Evolutionary conservation across 257 asterid species (phyloP), one percentile per base, ranked within the genome.

Genomic region (Nicotiana attenuata): DNA sequence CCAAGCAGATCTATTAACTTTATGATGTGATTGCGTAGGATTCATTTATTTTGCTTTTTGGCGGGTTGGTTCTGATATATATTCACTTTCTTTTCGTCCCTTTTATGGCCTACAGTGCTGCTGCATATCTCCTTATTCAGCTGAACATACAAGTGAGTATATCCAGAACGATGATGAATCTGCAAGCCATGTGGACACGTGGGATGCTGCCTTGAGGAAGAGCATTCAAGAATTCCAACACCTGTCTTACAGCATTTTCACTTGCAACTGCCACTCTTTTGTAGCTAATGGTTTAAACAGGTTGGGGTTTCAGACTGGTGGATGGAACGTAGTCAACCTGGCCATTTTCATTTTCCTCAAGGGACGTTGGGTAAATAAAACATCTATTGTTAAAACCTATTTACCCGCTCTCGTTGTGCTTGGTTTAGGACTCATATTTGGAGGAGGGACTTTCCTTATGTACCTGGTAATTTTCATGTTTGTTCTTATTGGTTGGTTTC

Each of bases 251-350:
- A 94, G 91, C 90, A 88, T 96, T 83, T 86, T 96, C 75, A 91
- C 99, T 50, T 94, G 98, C 92, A 96, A 96, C 85, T 96, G 99
- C 91, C 98, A 96, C 89, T 96, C 97, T 6, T 96, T 92, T 66
- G 99, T 92, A 2, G 93, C 97, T 86, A 96, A 96, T 86, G 90
- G 93, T 85, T 81, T 96, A 83, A 96, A 96, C 92, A 89, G 94
- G 92, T 81, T 94, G 91, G 90, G 88, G 66, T 92, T 87, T 82
- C 93, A 85, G 80, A 90, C 91, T 69, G 93, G 97, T 11, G 84
- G 91, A 31, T 96, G 99, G 99, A 96, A 96, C 65, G 95, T 96
- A 83, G 97, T 96, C 69, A 96, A 83, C 84, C 80, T 96, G 88
- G 97, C 99, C 26, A 28, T 92, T 76, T 89, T 92, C 73, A 85